phyloP scores from a whole-genome alignment of 1,139 yeast species.

The Geotrichum cucujoidarum region DNA sequence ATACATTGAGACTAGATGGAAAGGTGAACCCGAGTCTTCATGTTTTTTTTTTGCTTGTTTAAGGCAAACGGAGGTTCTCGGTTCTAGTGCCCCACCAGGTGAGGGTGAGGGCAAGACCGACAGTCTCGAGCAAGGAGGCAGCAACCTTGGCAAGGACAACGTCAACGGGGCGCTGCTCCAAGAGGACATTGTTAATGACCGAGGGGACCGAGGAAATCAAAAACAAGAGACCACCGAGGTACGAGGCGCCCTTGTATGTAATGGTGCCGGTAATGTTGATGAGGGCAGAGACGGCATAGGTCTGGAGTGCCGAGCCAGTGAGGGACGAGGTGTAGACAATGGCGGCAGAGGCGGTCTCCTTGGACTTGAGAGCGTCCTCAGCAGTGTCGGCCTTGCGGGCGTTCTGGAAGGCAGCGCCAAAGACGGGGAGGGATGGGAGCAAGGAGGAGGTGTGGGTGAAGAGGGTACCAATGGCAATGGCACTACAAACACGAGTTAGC shows the following conservation, averaged over 20 bases:
- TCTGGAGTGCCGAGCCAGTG: constrained; percentile 37
- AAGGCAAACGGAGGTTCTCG: constrained; percentile 13
- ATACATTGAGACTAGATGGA: background rate
- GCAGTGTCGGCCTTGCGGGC: constrained; percentile 35
- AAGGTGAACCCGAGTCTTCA: too few relatives aligned
- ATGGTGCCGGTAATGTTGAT: constrained; percentile 39
- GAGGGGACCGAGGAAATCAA: constrained; percentile 39
- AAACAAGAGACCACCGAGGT: constrained; percentile 40
- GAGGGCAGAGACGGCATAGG: constrained; percentile 42
- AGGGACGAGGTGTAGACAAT: constrained; percentile 37
- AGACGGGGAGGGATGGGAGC: constrained; percentile 38
- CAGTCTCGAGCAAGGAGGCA: constrained; percentile 40
- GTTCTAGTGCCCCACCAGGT: constrained; percentile 36
- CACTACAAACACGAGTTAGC: constrained; percentile 23
- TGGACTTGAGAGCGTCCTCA: constrained; percentile 37
- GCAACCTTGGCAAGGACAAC: constrained; percentile 36
- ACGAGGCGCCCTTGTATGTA: constrained; percentile 40
- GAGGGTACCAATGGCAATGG: constrained; percentile 41
- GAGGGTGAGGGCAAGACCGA: constrained; percentile 39
- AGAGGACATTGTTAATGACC: constrained; percentile 34
- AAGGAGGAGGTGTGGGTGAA: constrained; percentile 39
- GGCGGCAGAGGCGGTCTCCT: constrained; percentile 37
- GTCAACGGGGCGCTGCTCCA: constrained; percentile 38
- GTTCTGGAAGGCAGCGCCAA: constrained; percentile 40
- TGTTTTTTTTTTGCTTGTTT: constrained; percentile 1